phyloP scores from a whole-genome alignment of 768 basidiomycete genomes.

The Hydnum rufescens region DNA sequence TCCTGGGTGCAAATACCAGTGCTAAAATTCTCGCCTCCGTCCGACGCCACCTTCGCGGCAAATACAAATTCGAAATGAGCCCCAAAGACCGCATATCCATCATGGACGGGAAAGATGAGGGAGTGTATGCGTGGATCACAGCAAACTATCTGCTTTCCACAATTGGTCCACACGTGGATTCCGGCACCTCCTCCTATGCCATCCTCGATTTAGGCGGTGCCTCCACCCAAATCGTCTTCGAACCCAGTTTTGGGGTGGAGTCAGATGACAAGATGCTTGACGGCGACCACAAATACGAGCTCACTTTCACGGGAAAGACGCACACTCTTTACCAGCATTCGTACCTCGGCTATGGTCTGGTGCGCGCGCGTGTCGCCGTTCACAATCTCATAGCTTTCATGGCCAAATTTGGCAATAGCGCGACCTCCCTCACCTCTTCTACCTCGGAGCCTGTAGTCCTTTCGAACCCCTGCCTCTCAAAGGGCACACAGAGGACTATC shows the following conservation, averaged over 20 bases:
- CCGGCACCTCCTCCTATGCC: conserved; percentile 44
- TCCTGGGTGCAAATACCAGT: conserved; percentile 43
- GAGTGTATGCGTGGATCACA: conserved; percentile 97
- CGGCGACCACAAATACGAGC: conserved; percentile 82
- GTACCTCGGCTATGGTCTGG: conserved; percentile 90
- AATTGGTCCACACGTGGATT: conserved; percentile 34
- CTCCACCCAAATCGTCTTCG: conserved; percentile 94
- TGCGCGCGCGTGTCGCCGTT: conserved; percentile 66
- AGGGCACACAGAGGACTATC: conserved; percentile 40
- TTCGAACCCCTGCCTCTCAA: conserved; percentile 66
- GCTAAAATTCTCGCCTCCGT: conserved; percentile 61
- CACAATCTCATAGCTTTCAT: conserved; percentile 87
- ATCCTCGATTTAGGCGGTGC: conserved; percentile 94
- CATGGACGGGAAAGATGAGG: conserved; percentile 94
- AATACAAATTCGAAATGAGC: conserved; percentile 45
- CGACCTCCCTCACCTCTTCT: conserved; percentile 12
- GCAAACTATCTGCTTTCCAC: conserved; percentile 79
- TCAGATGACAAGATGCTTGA: conserved; percentile 30
- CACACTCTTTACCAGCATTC: conserved; percentile 91
- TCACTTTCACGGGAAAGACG: conserved; percentile 48
- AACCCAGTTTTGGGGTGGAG: conserved; percentile 37
- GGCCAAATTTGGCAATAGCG: conserved; percentile 22
- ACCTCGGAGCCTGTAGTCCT: conserved; percentile 22
- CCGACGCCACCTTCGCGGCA: conserved; percentile 29
- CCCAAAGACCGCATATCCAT: conserved; percentile 44